Percentiles rank a stretch among this genome's conserved stretches.
These are phyloP conservation scores for Globisporangium spiculum DNA, from an alignment of 352 stramenopile genomes.

Conservation along the genomic window DNA sequence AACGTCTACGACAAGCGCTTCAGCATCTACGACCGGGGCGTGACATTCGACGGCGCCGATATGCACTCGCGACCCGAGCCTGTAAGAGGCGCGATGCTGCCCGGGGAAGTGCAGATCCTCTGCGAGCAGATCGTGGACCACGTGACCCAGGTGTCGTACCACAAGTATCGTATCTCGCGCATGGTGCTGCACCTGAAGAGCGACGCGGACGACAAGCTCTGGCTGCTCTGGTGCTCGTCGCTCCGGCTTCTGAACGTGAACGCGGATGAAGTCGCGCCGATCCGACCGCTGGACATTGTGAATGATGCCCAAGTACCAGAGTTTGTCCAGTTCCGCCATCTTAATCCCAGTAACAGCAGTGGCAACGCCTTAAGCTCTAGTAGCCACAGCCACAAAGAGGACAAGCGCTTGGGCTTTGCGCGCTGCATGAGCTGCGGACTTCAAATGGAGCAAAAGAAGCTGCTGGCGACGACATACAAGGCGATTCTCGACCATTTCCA, in stretches of 20 bases:
- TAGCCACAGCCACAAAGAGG: background rate
- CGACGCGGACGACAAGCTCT: conserved; percentile 91
- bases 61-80: conserved; percentile 82
- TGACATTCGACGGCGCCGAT: conserved; percentile 95
- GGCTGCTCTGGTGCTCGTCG: conserved; percentile 94
- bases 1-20: conserved; percentile 90
- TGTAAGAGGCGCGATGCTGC: conserved; percentile 89
- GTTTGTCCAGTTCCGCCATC: conserved; percentile 33
- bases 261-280: conserved; percentile 5
- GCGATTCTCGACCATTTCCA: conserved; percentile 94
- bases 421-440: conserved; percentile 86
- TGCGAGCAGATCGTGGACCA: conserved; percentile 93
- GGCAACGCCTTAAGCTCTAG: background rate
- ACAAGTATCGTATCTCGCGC: conserved; percentile 89
- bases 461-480: conserved; percentile 92
- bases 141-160: conserved; percentile 90
- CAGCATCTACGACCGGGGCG: conserved; percentile 90
- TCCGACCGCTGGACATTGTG: conserved; percentile 60
- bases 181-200: conserved; percentile 97
- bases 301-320: conserved; percentile 61
- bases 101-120: conserved; percentile 87
- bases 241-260: conserved; percentile 68
- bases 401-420: conserved; percentile 23
- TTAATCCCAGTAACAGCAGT: background rate
- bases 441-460: conserved; percentile 55